Percentiles rank a stretch among this genome's conserved stretches.
Evolutionary conservation across 2,329 filamentous ascomycete genomes (phyloP).

Genomic region (Neocucurbitaria cava): DNA sequence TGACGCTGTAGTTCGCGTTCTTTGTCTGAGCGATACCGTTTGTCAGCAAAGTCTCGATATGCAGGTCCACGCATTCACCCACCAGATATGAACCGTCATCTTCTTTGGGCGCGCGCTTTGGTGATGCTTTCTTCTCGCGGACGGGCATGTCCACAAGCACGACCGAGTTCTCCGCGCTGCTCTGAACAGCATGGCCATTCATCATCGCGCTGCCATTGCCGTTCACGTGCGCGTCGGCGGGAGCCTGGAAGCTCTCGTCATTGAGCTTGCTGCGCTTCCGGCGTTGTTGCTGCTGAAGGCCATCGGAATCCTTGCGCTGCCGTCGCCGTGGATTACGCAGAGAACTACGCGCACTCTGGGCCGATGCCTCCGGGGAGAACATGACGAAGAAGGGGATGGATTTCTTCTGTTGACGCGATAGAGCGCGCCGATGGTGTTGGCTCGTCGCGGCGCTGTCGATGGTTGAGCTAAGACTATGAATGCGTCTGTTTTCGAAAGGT

Average conservation of each 20-base stretch:
- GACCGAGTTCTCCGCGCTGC: conserved; percentile 36
- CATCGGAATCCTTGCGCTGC: conserved; percentile 55
- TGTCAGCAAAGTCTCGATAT: conserved; percentile 8
- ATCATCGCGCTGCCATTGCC: conserved; percentile 40
- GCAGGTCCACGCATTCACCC: conserved; percentile 36
- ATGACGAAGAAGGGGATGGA: conserved; percentile 31
- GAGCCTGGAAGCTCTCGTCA: conserved; percentile 48
- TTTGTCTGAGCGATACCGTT: conserved; percentile 65
- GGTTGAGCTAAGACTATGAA: conserved; percentile 24
- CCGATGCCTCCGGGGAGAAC: conserved; percentile 49
- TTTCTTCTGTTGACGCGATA: conserved; percentile 34
- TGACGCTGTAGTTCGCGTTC: conserved; percentile 84
- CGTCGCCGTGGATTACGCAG: conserved; percentile 55
- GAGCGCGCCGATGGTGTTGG: conserved; percentile 35
- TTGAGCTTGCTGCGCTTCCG: conserved; percentile 58
- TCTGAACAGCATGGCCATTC: conserved; percentile 43
- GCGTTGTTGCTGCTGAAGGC: conserved; percentile 50
- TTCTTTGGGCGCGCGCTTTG: conserved; percentile 67
- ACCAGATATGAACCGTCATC: conserved; percentile 73
- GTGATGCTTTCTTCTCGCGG: conserved; percentile 48
- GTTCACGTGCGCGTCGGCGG: conserved; percentile 35
- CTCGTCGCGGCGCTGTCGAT: conserved; percentile 21
- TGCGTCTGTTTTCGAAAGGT: conserved; percentile 23
- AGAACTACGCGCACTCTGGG: conserved; percentile 47
- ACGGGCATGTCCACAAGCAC: conserved; percentile 49